Conservation (phyloP, 345 rosid genomes). For the Syzygium jambos region DNA sequence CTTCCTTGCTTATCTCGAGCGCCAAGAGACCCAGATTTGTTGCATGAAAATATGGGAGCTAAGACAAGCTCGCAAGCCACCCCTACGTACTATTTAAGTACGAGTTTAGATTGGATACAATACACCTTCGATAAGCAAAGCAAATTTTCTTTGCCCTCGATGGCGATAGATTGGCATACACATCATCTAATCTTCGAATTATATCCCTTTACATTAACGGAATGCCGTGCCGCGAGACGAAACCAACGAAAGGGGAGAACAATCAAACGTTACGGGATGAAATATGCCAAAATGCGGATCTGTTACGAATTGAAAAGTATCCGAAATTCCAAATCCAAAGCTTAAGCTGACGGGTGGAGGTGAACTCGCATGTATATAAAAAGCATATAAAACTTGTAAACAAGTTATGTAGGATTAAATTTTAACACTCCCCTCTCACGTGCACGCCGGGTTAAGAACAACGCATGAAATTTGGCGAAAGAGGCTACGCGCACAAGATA, state of each 20-base stretch:
- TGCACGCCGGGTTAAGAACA: no score
- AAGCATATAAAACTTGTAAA: not conserved
- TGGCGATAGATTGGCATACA: not conserved
- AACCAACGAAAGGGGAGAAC: not conserved
- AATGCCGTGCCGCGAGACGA: not conserved
- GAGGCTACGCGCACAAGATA: not conserved
- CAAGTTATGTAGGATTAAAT: not conserved
- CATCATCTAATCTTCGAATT: not conserved
- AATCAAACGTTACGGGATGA: not conserved
- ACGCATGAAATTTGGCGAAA: not conserved
- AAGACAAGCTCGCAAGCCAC: not conserved
- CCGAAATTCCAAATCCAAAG: not conserved
- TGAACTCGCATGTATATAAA: not conserved
- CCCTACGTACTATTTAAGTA: not conserved
- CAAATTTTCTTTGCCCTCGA: not conserved
- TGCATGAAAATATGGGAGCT: conserved; percentile 1
- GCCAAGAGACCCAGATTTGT: not conserved
- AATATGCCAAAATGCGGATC: not conserved
- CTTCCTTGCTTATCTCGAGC: not conserved
- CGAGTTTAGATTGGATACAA: not conserved
- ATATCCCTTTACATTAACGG: not conserved
- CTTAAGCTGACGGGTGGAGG: not conserved
- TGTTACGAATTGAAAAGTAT: not conserved
- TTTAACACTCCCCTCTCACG: not conserved
- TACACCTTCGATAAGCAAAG: not conserved